Evolutionary conservation across 2,329 filamentous ascomycete species (phyloP).

Genomic region (Fusarium piperis): DNA sequence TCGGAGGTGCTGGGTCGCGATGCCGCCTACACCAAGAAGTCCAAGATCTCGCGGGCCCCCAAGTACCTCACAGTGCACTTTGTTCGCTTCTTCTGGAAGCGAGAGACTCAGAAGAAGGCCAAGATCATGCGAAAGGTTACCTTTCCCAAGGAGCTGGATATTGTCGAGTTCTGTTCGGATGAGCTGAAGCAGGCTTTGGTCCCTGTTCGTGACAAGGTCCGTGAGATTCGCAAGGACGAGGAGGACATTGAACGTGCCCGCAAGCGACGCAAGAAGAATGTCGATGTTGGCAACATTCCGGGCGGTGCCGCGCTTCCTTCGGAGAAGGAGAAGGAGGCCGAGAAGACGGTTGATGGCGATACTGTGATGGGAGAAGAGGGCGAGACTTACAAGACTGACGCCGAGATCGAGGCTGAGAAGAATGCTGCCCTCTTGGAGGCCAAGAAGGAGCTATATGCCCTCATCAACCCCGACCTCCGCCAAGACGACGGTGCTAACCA

Average conservation of each 20-base stretch:
- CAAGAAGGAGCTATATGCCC: conserved; percentile 86
- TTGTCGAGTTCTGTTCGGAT: conserved; percentile 95
- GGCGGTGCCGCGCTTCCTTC: conserved; percentile 60
- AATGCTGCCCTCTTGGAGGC: conserved; percentile 77
- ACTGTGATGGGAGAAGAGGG: conserved; percentile 69
- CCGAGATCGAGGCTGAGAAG: conserved; percentile 88
- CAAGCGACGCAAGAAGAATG: conserved; percentile 84
- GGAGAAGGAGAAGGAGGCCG: conserved; percentile 63
- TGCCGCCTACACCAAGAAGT: conserved; percentile 87
- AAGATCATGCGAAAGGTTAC: conserved; percentile 99
- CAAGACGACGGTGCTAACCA: conserved; percentile 88
- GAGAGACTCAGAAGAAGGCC: conserved; percentile 95
- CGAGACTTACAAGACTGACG: conserved; percentile 89
- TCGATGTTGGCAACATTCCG: conserved; percentile 57
- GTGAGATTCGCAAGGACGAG: conserved; percentile 94
- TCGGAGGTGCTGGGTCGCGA: conserved; percentile 82
- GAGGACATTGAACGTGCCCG: conserved; percentile 90
- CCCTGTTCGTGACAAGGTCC: conserved; percentile 95
- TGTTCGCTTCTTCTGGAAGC: conserved; percentile 98
- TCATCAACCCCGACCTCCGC: conserved; percentile 79
- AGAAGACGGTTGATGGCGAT: conserved; percentile 67
- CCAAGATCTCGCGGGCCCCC: conserved; percentile 87
- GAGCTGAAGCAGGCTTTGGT: conserved; percentile 83
- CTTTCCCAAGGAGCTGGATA: conserved; percentile 92
- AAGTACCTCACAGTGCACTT: conserved; percentile 98